These are phyloP conservation scores for Dryas alaskensis DNA, from an alignment of 306 rosid genomes.

Conservation along the genomic window DNA sequence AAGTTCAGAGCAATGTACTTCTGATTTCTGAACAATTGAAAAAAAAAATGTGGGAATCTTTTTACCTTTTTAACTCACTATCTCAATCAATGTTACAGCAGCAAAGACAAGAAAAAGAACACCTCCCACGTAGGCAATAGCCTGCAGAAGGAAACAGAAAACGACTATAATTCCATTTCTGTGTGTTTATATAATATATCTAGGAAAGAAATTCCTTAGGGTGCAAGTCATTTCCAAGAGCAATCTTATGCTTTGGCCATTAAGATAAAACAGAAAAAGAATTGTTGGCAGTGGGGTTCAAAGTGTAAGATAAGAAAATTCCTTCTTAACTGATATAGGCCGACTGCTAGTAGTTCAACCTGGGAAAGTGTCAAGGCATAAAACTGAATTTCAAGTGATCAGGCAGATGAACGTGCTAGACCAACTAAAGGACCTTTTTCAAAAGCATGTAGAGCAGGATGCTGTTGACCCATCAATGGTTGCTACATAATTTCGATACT, in stretches of 20 bases:
- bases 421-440: constrained; percentile 19
- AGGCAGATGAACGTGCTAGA: constrained; percentile 26
- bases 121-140: constrained; percentile 80
- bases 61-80: constrained; percentile 45
- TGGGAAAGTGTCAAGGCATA: constrained; percentile 18
- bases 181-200: constrained; percentile 13
- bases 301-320: constrained; percentile 9
- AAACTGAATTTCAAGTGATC: constrained; percentile 2
- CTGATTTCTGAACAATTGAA: background rate
- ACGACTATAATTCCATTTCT: constrained; percentile 15
- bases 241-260: constrained; percentile 17
- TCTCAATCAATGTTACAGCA: constrained; percentile 65
- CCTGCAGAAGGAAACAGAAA: constrained; percentile 48
- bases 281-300: constrained; percentile 5
- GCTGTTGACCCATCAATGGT: constrained; percentile 25
- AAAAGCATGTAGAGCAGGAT: constrained; percentile 22
- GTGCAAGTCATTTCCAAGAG: constrained; percentile 5
- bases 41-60: background rate
- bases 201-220: background rate
- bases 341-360: constrained; percentile 21
- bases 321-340: constrained; percentile 18
- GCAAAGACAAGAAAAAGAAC: constrained; percentile 93
- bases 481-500: constrained; percentile 21
- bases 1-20: constrained; percentile 3
- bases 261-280: background rate